Conservation (phyloP, 192 early-diverging fungal genomes). For the Backusella sp. region DNA sequence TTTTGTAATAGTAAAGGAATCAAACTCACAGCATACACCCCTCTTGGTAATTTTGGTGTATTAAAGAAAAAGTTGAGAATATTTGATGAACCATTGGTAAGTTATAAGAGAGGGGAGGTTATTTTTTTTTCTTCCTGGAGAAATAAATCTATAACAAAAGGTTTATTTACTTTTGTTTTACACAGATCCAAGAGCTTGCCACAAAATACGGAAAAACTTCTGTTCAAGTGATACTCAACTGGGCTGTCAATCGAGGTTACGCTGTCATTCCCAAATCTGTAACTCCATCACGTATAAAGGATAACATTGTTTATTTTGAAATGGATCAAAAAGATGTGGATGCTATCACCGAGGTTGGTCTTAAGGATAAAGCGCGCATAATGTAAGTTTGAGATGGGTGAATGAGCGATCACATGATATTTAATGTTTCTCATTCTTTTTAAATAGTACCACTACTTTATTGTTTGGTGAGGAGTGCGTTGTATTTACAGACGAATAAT, state of each 20-base stretch:
- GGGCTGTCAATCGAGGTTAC: slow-evolving; percentile 50
- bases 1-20: slow-evolving; percentile 71
- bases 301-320: slow-evolving; percentile 51
- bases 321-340: slow-evolving; percentile 26
- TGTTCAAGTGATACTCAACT: slow-evolving; percentile 53
- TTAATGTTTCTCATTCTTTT: no score
- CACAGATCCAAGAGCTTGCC: slow-evolving; percentile 44
- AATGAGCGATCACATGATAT: no score
- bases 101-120: background rate
- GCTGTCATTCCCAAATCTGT: slow-evolving; percentile 69
- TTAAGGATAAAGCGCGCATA: background rate
- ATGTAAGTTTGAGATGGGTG: background rate
- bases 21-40: slow-evolving; percentile 76
- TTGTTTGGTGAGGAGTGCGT: no score
- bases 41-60: slow-evolving; percentile 56
- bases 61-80: no score
- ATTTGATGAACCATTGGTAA: background rate
- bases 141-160: background rate
- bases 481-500: no score
- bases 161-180: background rate
- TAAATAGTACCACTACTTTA: no score
- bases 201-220: slow-evolving; percentile 44
- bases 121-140: background rate
- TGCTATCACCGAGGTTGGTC: slow-evolving; percentile 21
- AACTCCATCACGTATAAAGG: slow-evolving; percentile 47